Percentiles rank a stretch among this genome's conserved stretches.
Conservation (phyloP, 192 early-diverging fungal genomes). For the Mortierella alpina region DNA sequence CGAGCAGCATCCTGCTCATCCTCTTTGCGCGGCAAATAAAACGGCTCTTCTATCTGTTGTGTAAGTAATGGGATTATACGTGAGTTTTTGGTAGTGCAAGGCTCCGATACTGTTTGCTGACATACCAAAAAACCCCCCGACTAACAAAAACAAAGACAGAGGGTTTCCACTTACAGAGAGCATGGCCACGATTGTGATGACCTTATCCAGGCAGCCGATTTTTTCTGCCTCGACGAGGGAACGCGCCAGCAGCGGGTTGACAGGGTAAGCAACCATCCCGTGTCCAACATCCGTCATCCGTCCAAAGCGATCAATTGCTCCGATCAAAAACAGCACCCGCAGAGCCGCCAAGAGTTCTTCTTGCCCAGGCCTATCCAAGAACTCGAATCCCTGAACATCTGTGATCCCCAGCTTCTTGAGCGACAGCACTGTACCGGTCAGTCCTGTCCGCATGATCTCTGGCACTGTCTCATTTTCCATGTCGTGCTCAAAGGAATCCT, state of each 20-base stretch:
- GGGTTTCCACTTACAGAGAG: constrained; percentile 67
- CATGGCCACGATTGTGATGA: constrained; percentile 92
- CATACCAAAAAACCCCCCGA: not conserved
- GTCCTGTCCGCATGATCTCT: constrained; percentile 95
- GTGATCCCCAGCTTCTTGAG: constrained; percentile 92
- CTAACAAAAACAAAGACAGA: not conserved
- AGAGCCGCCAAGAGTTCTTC: constrained; percentile 85
- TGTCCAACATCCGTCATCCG: constrained; percentile 85
- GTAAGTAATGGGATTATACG: not conserved
- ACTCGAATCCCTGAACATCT: constrained; percentile 92
- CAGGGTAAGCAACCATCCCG: constrained; percentile 92
- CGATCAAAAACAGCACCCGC: constrained; percentile 89
- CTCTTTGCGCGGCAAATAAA: constrained; percentile 80
- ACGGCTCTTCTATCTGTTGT: constrained; percentile 77
- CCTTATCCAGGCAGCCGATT: constrained; percentile 85
- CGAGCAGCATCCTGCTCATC: constrained; percentile 86
- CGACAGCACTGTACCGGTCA: constrained; percentile 87
- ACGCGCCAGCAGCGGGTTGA: constrained; percentile 90
- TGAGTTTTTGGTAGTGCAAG: not conserved
- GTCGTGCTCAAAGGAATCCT: constrained; percentile 81
- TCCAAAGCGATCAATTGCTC: constrained; percentile 88
- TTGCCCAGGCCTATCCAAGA: constrained; percentile 93
- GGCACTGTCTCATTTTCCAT: constrained; percentile 91
- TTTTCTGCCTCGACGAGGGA: constrained; percentile 81
- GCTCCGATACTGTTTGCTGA: not conserved